Base-by-base conservation (phyloP, 345 rosid genomes). In the Acer campestre region DNA sequence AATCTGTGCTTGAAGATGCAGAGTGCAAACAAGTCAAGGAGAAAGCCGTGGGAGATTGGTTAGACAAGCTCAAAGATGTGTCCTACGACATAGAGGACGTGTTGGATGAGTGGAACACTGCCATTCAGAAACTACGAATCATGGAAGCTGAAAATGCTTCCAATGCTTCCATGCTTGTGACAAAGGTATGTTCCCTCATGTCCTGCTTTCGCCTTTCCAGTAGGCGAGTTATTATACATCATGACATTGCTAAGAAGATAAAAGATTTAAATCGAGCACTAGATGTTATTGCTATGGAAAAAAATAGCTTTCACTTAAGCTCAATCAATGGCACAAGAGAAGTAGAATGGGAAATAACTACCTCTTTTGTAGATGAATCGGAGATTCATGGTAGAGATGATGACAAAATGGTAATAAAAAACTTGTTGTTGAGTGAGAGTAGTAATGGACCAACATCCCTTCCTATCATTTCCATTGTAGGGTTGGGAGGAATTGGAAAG, bases 381-480 rank as follows among this genome's bases (percentile, higher is more conserved):
- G 49, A 71, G 62, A 46, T 80, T 13, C 40, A 17, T 58, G 83
- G 66, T 17, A 77, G 83, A 51, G 53, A 29, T 17, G 5, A 67
- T n/a, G 80, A 67, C 31, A 71, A 20, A 11, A 16, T 16, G 0
- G 1, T 0, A 61, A 0, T 81, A 11, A 14, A 40, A 12, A 8
- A 18, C 46, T 67, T 59, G 18, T 29, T 77, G 66, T 18, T 83
- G 69, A 51, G 71, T 9, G 38, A 46, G 27, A 44, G 58, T 46
- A 68, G 71, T 68, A 25, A 55, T 17, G 49, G 63, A 55, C 62
- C 61, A 10, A 6, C n/a, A 53, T 53, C n/a, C 64, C 22, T 46
- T 2, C n/a, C 59, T 7, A 48, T 64, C 27, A 75, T 75, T 12
- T 49, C 70, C 7, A 48, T 64, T 1, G 10, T 75, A 16, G 77